phyloP scores from a whole-genome alignment of 2,329 filamentous ascomycete genomes.

The Alternaria ethzedia region DNA sequence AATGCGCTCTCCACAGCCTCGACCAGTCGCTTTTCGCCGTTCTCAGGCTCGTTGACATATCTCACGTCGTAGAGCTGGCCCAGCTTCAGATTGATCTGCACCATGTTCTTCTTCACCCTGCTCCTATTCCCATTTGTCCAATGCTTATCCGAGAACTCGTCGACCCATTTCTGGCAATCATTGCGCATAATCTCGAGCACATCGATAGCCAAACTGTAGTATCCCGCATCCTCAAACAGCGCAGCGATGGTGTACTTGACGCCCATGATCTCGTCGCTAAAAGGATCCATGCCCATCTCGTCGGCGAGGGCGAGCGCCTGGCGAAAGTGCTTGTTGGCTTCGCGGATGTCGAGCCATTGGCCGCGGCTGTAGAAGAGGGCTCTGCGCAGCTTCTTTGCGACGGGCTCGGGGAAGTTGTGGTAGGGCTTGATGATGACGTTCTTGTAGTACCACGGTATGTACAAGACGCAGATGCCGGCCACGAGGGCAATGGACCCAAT shows the following conservation, averaged over 20 bases:
- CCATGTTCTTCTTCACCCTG: slow-evolving; percentile 73
- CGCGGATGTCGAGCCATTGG: slow-evolving; percentile 72
- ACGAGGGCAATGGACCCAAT: slow-evolving; percentile 47
- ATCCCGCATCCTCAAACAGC: slow-evolving; percentile 78
- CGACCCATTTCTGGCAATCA: slow-evolving; percentile 66
- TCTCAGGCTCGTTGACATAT: slow-evolving; percentile 74
- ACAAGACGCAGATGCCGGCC: slow-evolving; percentile 48
- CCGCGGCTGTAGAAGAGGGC: slow-evolving; percentile 80
- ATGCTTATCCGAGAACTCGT: slow-evolving; percentile 52
- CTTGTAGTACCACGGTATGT: slow-evolving; percentile 56
- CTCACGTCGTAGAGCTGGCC: slow-evolving; percentile 81
- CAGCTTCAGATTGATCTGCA: slow-evolving; percentile 81
- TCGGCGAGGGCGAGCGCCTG: slow-evolving; percentile 76
- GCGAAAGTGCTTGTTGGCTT: slow-evolving; percentile 83
- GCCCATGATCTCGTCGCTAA: slow-evolving; percentile 88
- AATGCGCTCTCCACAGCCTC: slow-evolving; percentile 84
- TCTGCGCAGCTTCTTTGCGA: slow-evolving; percentile 78
- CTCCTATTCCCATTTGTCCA: slow-evolving; percentile 59
- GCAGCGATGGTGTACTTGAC: slow-evolving; percentile 82
- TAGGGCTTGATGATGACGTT: slow-evolving; percentile 57
- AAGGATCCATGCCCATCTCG: slow-evolving; percentile 80
- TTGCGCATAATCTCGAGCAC: slow-evolving; percentile 77
- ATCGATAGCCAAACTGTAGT: slow-evolving; percentile 73
- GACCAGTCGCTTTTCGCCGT: slow-evolving; percentile 75
- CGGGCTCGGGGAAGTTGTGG: slow-evolving; percentile 69